Conservation (phyloP, 176 grass and related monocot genomes). For the Guadua angustifolia region DNA sequence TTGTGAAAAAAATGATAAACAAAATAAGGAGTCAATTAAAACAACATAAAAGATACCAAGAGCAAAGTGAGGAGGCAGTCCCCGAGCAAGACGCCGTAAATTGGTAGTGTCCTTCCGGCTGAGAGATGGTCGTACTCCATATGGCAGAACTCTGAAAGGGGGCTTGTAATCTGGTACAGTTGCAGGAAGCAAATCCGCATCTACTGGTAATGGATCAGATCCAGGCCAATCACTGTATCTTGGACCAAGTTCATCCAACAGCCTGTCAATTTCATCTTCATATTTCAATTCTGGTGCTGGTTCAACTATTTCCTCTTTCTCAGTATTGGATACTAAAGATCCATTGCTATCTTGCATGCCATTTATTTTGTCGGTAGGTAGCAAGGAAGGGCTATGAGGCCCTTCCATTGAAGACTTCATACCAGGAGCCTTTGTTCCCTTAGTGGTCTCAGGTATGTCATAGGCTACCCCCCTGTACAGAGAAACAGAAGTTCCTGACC, state of each 20-base stretch:
- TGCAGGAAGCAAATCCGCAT: conserved; percentile 85
- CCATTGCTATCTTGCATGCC: conserved; percentile 28
- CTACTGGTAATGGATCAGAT: conserved; percentile 72
- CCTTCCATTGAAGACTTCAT: conserved; percentile 45
- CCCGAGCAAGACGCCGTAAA: conserved; percentile 75
- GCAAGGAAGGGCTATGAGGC: conserved; percentile 27
- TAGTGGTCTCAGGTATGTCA: conserved; percentile 53
- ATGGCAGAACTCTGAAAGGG: conserved; percentile 86
- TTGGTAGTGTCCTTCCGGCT: conserved; percentile 69
- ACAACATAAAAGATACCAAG: conserved; percentile 63
- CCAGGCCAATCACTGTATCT: conserved; percentile 91
- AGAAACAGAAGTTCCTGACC: conserved; percentile 89
- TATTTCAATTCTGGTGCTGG: conserved; percentile 61
- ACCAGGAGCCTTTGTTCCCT: conserved; percentile 46
- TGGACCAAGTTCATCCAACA: conserved; percentile 81
- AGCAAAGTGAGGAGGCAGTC: conserved; percentile 89
- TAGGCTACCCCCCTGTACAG: conserved; percentile 82
- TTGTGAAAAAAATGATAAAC: background rate
- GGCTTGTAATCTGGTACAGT: conserved; percentile 70
- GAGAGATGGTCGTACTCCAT: conserved; percentile 68
- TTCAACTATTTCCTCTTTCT: conserved; percentile 40
- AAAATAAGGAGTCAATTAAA: conserved; percentile 35
- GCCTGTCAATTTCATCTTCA: conserved; percentile 80
- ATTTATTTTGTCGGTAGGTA: conserved; percentile 16
- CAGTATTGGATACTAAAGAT: conserved; percentile 36